phyloP scores from a whole-genome alignment of 2,329 filamentous ascomycete genomes.

The Paramyrothecium sp. region DNA sequence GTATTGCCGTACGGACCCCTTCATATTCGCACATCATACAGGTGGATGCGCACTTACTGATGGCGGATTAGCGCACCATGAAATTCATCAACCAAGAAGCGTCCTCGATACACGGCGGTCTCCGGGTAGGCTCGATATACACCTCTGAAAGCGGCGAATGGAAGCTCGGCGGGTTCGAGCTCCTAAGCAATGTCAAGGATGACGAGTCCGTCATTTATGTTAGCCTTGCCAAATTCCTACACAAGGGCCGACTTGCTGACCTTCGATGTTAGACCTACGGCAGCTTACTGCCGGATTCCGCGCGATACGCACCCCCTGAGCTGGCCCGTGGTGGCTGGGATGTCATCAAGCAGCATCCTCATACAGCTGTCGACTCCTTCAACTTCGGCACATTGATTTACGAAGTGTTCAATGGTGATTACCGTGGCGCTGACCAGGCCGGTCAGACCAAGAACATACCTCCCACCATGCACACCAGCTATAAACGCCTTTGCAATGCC shows the following conservation, averaged over 20 bases:
- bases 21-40: neutral
- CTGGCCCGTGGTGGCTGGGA: constrained; percentile 89
- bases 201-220: constrained; percentile 92
- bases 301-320: constrained; percentile 83
- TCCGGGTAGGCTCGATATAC: constrained; percentile 85
- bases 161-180: constrained; percentile 93
- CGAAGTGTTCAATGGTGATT: constrained; percentile 89
- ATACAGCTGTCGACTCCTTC: constrained; percentile 83
- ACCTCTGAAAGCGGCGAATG: constrained; percentile 96
- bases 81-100: constrained; percentile 97
- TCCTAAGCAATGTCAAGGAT: constrained; percentile 92
- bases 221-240: constrained; percentile 4
- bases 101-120: constrained; percentile 82
- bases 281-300: constrained; percentile 81
- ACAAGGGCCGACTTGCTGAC: constrained; percentile 6
- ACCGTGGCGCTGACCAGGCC: constrained; percentile 72
- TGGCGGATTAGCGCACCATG: constrained; percentile 67
- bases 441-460: constrained; percentile 85
- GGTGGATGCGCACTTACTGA: constrained; percentile 14
- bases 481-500: constrained; percentile 82
- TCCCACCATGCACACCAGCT: constrained; percentile 83
- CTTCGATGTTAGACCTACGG: constrained; percentile 68
- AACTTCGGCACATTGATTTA: constrained; percentile 81
- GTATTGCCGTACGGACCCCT: constrained; percentile 63
- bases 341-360: constrained; percentile 76